Evolutionary conservation across 23 red algal species (phyloP).

Genomic region (Gracilaria domingensis): DNA sequence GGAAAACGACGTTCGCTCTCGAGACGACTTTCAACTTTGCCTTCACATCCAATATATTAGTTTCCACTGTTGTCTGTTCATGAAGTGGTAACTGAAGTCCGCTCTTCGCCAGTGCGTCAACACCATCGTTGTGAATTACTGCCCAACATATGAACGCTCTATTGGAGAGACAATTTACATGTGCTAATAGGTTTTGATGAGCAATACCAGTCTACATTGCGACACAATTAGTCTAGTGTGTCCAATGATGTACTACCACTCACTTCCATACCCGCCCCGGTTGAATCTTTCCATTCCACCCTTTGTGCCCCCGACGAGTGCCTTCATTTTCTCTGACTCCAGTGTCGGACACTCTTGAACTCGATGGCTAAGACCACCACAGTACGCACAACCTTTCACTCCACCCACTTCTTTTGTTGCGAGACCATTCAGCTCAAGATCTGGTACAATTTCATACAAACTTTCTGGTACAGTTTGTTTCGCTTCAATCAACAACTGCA

Average conservation of each 20-base stretch:
- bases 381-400: slow-evolving; percentile 90
- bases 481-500: slow-evolving; percentile 84
- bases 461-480: slow-evolving; percentile 81
- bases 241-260: slow-evolving; percentile 77
- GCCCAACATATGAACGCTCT: no score
- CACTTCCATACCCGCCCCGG: slow-evolving; percentile 71
- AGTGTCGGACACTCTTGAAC: slow-evolving; percentile 80
- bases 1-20: no score
- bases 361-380: slow-evolving; percentile 91
- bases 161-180: no score
- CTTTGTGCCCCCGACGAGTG: slow-evolving; percentile 62
- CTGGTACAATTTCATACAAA: slow-evolving; percentile 64
- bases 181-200: no score
- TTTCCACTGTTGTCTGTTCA: no score
- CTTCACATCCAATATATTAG: no score
- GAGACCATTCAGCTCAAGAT: slow-evolving; percentile 42
- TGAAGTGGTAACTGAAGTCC: no score
- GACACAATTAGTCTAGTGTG: no score
- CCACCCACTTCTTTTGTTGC: slow-evolving; percentile 79
- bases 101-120: no score
- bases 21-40: no score
- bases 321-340: slow-evolving; percentile 83
- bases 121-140: no score
- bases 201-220: no score
- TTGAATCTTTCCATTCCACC: slow-evolving; percentile 59